Conservation (phyloP, 192 early-diverging fungal species). For the Coemansia sp. region DNA sequence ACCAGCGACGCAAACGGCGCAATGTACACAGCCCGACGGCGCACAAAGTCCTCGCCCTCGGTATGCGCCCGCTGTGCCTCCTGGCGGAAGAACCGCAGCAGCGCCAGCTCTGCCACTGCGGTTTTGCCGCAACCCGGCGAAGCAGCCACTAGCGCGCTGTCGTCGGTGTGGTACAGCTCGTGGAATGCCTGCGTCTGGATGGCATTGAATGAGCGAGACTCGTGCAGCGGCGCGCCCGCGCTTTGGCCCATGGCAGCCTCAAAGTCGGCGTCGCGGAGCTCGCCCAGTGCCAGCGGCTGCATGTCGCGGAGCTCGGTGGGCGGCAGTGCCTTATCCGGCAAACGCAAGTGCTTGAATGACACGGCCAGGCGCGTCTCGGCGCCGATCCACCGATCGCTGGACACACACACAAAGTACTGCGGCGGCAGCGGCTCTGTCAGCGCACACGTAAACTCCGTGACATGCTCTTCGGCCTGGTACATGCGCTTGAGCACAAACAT, state of each 20-base stretch:
- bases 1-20: conserved; percentile 85
- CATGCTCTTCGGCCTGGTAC: conserved; percentile 79
- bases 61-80: conserved; percentile 19
- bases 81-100: conserved; percentile 76
- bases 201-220: conserved; percentile 68
- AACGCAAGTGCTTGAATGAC: conserved; percentile 84
- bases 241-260: conserved; percentile 59
- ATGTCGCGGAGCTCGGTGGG: conserved; percentile 93
- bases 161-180: conserved; percentile 77
- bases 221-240: conserved; percentile 3
- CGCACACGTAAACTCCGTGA: conserved; percentile 84
- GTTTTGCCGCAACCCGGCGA: conserved; percentile 95
- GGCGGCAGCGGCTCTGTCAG: conserved; percentile 90
- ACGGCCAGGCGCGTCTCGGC: conserved; percentile 88
- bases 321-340: conserved; percentile 90
- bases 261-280: conserved; percentile 64
- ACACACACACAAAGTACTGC: conserved; percentile 89
- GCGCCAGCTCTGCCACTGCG: conserved; percentile 89
- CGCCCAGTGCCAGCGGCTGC: conserved; percentile 78
- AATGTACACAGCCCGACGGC: conserved; percentile 78
- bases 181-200: conserved; percentile 97
- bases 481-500: conserved; percentile 82
- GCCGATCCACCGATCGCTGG: conserved; percentile 95
- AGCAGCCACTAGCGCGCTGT: conserved; percentile 88
- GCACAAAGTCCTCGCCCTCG: conserved; percentile 25